These are phyloP conservation scores for Stenogyne calaminthoides DNA, from an alignment of 305 asterid genomes.

Conservation along the genomic window DNA sequence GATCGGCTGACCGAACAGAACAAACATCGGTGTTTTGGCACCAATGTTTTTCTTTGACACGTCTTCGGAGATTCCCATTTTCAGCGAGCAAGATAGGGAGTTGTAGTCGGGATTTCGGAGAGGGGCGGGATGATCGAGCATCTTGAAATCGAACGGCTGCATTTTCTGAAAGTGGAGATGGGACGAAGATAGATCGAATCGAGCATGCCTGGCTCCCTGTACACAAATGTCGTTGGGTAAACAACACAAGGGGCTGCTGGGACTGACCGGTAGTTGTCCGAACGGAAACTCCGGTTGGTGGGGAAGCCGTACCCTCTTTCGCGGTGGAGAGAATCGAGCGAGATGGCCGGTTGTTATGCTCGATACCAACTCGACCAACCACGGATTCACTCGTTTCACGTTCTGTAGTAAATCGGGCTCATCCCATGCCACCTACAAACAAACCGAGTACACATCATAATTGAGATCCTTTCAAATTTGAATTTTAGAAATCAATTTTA, in stretches of 20 bases:
- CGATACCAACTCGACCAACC: slow-evolving; percentile 84
- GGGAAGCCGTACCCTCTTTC: slow-evolving; percentile 70
- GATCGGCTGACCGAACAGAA: slow-evolving; percentile 78
- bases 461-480: no score
- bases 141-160: slow-evolving; percentile 52
- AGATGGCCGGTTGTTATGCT: slow-evolving; percentile 52
- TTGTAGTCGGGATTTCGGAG: slow-evolving; percentile 7
- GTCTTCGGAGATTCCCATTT: slow-evolving; percentile 41
- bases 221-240: slow-evolving; percentile 61
- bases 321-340: slow-evolving; percentile 64
- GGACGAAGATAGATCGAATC: slow-evolving; percentile 42
- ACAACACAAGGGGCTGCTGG: slow-evolving; percentile 76
- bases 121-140: slow-evolving; percentile 29
- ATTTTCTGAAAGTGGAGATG: slow-evolving; percentile 53
- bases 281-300: slow-evolving; percentile 54
- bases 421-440: slow-evolving; percentile 79
- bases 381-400: slow-evolving; percentile 81
- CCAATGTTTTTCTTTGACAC: slow-evolving; percentile 29
- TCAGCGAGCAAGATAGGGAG: slow-evolving; percentile 47
- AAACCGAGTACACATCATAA: no score
- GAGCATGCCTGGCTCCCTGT: slow-evolving; percentile 99
- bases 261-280: slow-evolving; percentile 49
- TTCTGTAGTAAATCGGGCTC: slow-evolving; percentile 88
- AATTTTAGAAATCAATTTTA: no score
- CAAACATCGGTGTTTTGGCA: slow-evolving; percentile 46